Evolutionary conservation across 495 filamentous ascomycete genomes (phyloP), one percentile per base, ranked within the genome.

Genomic region (Stereocaulon alpinum): DNA sequence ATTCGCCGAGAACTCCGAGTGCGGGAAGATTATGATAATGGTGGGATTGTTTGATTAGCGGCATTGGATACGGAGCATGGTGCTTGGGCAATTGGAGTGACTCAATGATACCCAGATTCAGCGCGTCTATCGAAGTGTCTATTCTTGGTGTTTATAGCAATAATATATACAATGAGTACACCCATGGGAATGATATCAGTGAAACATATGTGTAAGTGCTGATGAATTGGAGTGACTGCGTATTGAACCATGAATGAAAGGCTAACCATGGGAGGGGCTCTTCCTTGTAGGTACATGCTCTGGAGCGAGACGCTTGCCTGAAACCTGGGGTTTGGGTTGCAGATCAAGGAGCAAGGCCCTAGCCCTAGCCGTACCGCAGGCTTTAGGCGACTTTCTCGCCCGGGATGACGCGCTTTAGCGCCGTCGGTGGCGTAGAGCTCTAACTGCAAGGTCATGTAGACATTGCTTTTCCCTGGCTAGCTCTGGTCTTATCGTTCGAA

Each of bases 1-100:
- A 61, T 24, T 49, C 58, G 22, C 61, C 66, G 12, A 55, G 29
- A 29, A 60, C 58, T 32, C 58, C 58, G 6, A 20, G 24, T 12
- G 5, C 22, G 12, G 24, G 52, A 42, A 43, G 0, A 41, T 34
- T 15, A 42, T 34, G 20, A 22, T 55, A 30, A n/a, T 10, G 30
- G 2, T 29, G 15, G 6, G 10, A 11, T 52, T 2, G 15, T 52
- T n/a, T n/a, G 29, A 9, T n/a, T n/a, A 50, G 49, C 30, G 27
- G 17, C 1, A 12, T 52, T 52, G 49, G 49, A 37, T 52, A 37
- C 4, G 0, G 18, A 32, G 17, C 18, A 34, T 30, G 49, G 49
- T 32, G n/a, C 30, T 18, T 29, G 49, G 30, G 30, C 14, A 9
- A 18, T 14, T 37, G 27, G 17, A 20, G 27, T 30, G 49, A 34